These are phyloP conservation scores for Rhipidocladum racemiflorum DNA, from an alignment of 176 grass and related monocot species.

Conservation along the genomic window DNA sequence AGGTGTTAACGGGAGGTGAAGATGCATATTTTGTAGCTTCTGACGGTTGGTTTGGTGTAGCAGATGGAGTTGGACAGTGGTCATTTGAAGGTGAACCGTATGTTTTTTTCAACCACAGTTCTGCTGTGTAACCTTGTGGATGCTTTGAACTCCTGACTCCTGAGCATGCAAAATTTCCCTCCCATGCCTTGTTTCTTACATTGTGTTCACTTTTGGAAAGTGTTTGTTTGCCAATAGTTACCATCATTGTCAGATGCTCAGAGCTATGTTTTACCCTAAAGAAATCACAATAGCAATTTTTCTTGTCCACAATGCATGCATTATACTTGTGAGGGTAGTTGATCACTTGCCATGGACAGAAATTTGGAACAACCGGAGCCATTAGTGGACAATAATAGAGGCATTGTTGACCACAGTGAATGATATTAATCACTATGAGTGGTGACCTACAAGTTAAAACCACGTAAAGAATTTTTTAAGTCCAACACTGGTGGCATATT, in stretches of 20 bases:
- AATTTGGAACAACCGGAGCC: neutral
- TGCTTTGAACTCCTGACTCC: neutral
- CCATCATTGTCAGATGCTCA: neutral
- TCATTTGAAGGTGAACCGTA: conserved; percentile 80
- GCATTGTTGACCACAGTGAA: neutral
- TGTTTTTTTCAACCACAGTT: conserved; percentile 5
- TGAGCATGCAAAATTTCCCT: neutral
- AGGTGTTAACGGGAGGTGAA: conserved; percentile 85
- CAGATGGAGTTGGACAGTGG: conserved; percentile 98
- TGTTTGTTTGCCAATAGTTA: neutral
- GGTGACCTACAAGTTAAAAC: neutral
- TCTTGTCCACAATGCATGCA: neutral
- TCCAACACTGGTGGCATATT: neutral
- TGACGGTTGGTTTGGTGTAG: conserved; percentile 87
- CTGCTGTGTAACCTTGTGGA: neutral
- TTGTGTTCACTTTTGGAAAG: conserved; percentile 6
- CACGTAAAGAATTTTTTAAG: neutral
- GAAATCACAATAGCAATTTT: neutral
- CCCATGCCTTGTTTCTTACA: neutral
- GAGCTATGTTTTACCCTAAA: neutral
- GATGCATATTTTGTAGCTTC: conserved; percentile 84
- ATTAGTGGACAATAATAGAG: neutral
- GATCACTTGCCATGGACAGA: neutral
- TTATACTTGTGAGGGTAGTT: neutral
- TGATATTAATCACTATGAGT: neutral